Conservation (phyloP, 176 grass and related monocot species). For the Bonia amplexicaulis region DNA sequence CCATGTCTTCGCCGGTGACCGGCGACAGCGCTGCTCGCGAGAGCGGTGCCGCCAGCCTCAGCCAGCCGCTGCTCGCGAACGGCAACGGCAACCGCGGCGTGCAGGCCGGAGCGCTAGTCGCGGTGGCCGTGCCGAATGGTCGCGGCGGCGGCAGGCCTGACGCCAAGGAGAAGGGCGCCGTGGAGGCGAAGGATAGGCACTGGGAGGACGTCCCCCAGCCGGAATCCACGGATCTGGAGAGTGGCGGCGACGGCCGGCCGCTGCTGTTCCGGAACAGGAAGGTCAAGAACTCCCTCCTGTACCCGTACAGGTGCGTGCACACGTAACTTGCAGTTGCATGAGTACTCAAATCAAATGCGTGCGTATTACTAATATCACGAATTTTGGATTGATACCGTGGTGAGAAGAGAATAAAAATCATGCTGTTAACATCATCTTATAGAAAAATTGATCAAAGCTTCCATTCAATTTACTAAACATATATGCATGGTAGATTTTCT, state of each 20-base stretch:
- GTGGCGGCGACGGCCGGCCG: background rate
- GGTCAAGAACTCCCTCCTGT: conserved; percentile 17
- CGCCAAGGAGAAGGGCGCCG: background rate
- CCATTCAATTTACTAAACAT: no score
- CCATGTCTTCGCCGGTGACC: conserved; percentile 7
- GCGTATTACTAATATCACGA: no score
- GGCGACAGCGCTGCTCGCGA: background rate
- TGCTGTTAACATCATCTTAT: no score
- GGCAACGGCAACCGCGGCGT: no score
- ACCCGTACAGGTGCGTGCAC: conserved; percentile 3
- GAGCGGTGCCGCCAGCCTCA: background rate
- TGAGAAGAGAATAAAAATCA: no score
- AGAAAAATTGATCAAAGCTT: no score
- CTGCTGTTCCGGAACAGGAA: conserved; percentile 11
- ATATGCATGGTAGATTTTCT: no score
- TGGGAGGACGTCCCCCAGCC: conserved; percentile 17
- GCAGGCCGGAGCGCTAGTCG: background rate
- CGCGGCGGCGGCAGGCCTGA: background rate
- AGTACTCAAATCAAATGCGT: background rate
- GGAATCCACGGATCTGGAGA: background rate
- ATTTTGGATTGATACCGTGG: no score
- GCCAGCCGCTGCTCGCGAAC: conserved; percentile 2
- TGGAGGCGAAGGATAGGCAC: conserved; percentile 15
- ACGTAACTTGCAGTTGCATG: background rate
- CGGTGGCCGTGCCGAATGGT: background rate